Evolutionary conservation across 2,329 filamentous ascomycete genomes (phyloP).

Genomic region (Cladorrhinum sp.): DNA sequence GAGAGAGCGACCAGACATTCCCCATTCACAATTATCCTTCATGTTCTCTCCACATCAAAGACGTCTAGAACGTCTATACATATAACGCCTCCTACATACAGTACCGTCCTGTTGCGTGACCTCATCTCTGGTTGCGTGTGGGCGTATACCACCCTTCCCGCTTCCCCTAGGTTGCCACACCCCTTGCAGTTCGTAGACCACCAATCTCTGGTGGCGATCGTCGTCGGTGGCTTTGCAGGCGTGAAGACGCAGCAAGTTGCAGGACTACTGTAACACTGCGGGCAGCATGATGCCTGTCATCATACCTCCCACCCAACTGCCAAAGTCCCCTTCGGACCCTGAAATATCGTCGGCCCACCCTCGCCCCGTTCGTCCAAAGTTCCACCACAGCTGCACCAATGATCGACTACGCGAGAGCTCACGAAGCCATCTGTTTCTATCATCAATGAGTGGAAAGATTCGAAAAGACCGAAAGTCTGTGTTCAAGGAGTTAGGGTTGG

Average conservation of each 20-base stretch:
- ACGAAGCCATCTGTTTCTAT: constrained; percentile 37
- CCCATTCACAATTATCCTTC: background rate
- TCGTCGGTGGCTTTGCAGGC: constrained; percentile 14
- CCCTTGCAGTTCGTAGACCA: background rate
- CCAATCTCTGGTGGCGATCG: constrained; percentile 8
- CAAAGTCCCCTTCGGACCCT: constrained; percentile 21
- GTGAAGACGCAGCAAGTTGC: constrained; percentile 1
- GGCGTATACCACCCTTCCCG: constrained; percentile 6
- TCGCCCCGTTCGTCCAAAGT: constrained; percentile 40
- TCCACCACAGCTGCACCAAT: constrained; percentile 50
- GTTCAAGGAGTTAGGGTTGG: constrained; percentile 51
- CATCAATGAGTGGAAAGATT: constrained; percentile 43
- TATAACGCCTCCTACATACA: background rate
- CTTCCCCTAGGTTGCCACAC: constrained; percentile 3
- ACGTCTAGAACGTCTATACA: background rate
- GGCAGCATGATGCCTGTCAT: constrained; percentile 13
- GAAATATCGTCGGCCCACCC: constrained; percentile 15
- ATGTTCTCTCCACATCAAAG: background rate
- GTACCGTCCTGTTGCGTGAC: background rate
- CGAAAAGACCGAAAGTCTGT: constrained; percentile 50
- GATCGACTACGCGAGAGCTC: constrained; percentile 51
- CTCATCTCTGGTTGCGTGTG: background rate
- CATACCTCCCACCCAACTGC: constrained; percentile 22
- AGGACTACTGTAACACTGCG: constrained; percentile 2
- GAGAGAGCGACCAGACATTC: background rate